Evolutionary conservation across 139 green algal genomes (phyloP).

Genomic region (Haematococcus sp.): DNA sequence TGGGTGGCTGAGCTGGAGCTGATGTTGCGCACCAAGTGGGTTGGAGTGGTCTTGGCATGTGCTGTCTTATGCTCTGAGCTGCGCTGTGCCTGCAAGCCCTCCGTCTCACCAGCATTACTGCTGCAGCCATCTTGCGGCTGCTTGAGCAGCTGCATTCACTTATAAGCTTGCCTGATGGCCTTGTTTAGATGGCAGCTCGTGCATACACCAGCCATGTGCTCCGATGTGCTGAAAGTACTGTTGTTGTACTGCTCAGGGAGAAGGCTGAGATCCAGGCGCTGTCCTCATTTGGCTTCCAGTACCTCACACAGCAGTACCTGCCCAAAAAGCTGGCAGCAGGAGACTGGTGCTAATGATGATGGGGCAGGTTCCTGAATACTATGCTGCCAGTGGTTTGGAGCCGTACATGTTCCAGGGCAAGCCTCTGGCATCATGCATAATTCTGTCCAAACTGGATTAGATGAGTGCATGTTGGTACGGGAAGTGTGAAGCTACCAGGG

Average conservation of each 20-base stretch:
- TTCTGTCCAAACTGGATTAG: too few species aligned
- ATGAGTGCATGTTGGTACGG: too few species aligned
- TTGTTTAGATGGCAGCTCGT: too few species aligned
- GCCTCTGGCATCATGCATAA: too few species aligned
- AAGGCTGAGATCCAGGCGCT: slow-evolving; percentile 99
- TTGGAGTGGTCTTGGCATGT: not conserved
- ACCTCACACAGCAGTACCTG: slow-evolving; percentile 63
- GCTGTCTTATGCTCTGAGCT: too few species aligned
- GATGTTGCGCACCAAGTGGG: slow-evolving; percentile 77
- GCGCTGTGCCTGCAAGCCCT: not conserved
- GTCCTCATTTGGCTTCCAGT: slow-evolving; percentile 92
- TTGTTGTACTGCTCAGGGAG: slow-evolving; percentile 28
- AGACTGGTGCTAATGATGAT: slow-evolving; percentile 22
- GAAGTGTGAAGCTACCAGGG: too few species aligned
- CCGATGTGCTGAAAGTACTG: too few species aligned
- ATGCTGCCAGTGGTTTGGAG: too few species aligned
- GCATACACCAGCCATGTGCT: too few species aligned
- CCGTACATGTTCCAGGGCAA: too few species aligned
- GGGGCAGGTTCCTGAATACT: too few species aligned
- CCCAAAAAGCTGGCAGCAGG: slow-evolving; percentile 10
- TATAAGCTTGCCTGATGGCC: not conserved
- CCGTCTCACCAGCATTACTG: not conserved
- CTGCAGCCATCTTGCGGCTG: not conserved
- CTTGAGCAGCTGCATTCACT: not conserved
- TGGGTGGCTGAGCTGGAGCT: slow-evolving; percentile 96